Evolutionary conservation across 768 basidiomycete species (phyloP), one percentile per base, ranked within the genome.

Genomic region (Mycena filopes): DNA sequence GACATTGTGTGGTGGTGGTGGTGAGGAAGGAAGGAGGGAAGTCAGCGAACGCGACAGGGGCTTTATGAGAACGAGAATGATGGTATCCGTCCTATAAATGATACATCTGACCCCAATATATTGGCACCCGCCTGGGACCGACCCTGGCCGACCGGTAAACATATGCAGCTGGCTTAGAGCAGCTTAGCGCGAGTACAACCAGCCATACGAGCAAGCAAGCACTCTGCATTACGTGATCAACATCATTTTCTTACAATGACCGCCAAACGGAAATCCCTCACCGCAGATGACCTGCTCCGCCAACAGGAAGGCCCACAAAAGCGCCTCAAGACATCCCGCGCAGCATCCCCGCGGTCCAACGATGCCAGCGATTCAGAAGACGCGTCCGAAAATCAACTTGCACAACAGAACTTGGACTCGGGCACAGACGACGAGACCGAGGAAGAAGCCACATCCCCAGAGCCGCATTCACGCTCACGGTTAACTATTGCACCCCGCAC

Each of bases 221-320:
- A n/a, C n/a, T n/a, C n/a, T n/a, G n/a, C 43, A 45, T 21, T 21
- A 8, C 13, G 51, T 43, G 38, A 45, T 21, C 13, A 11, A 36
- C 36, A 10, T 23, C 53, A 45, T 58, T 60, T 55, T 48, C 29
- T 20, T n/a, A 41, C 56, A n/a, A n/a, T 25, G 7, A 2, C 71
- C 63, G 15, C 56, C 46, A 78, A 74, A 63, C 74, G 76, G 42
- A 75, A 78, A 66, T 65, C 72, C 0, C 59, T 82, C 26, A 82
- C 81, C 40, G 73, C 79, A 0, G 86, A 87, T 63, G 85, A 86
- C 48, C 74, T 86, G 10, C 76, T 86, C 50, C 80, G 77, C 63
- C 73, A 76, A 54, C 81, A 82, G 66, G 86, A 88, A 63, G 80
- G 76, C 38, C 77, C 75, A 23, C 67, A 72, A 1, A 61, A 70